Base-by-base conservation (phyloP, 2,329 filamentous ascomycete species). In the Clarireedia hainanense region DNA sequence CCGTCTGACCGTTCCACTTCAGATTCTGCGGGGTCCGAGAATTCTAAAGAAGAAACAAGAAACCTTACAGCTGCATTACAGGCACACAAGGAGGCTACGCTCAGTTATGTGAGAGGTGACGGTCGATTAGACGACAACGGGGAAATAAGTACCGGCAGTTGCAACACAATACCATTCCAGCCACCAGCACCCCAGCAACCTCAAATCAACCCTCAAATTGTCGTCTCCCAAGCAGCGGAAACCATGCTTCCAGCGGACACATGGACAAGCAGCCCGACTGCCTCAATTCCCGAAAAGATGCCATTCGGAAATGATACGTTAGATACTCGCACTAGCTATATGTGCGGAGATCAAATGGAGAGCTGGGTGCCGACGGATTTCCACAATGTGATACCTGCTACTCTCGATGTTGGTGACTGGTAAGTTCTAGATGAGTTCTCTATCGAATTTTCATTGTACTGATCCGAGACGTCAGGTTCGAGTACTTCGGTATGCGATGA, bases 391-490 rank as follows among this genome's bases (percentile, higher is more conserved):
- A 52, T 52, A n/a, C 50, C 50, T 37, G 26, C 27, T 6, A 47
- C 42, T 24, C n/a, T 52, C 6, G 14, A 52, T 37, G 50, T 47
- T 4, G 30, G 27, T 12, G 50, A 52, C n/a, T 52, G 50, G 50
- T 52, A 6, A 47, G 42, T 39, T 17, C 37, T 12, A 15, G 4
- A 7, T 9, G 7, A 20, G 20, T 20, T 20, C 20, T 20, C 20
- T 2, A 20, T 3, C 20, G 20, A 20, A 20, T 23, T 7, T 20
- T 7, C 7, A 6, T 10, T 14, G 5, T 15, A 52, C 42, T 52
- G 30, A 52, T 6, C 12, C 9, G 9, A n/a, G 15, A 26, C 15
- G 17, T 9, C 7, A 52, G 50, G 50, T 26, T 52, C 20, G 42
- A 39, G 14, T 52, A 47, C 15, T 47, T 52, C 37, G 50, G 42